phyloP scores from a whole-genome alignment of 2,329 filamentous ascomycete species.

The Trichoderma guizhouense region DNA sequence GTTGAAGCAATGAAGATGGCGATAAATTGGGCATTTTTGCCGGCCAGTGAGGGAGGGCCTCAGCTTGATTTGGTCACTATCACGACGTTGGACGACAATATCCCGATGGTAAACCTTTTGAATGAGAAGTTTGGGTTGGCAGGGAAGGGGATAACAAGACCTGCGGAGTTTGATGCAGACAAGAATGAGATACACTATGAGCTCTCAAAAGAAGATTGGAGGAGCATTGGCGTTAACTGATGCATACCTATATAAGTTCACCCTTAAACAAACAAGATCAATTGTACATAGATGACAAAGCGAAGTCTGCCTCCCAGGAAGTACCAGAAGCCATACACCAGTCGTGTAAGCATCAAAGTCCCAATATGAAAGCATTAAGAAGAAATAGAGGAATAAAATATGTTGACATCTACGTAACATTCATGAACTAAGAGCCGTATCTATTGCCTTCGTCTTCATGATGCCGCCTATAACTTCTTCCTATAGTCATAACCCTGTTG shows the following conservation, averaged over 20 bases:
- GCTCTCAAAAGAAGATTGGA: constrained; percentile 23
- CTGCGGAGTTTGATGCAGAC: constrained; percentile 20
- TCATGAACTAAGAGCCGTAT: neutral
- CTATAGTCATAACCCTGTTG: neutral
- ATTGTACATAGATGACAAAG: neutral
- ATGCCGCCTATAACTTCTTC: neutral
- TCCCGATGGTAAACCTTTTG: constrained; percentile 21
- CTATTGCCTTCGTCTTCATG: neutral
- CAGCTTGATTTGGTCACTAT: constrained; percentile 29
- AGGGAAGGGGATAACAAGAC: constrained; percentile 18
- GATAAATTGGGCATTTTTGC: constrained; percentile 28
- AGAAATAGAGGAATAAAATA: neutral
- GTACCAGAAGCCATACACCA: neutral
- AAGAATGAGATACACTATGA: constrained; percentile 28
- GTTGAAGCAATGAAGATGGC: constrained; percentile 21
- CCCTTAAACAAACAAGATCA: no score
- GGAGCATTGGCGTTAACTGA: neutral
- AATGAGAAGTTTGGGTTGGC: constrained; percentile 26
- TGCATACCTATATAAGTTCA: neutral
- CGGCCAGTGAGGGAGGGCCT: constrained; percentile 24
- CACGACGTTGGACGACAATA: constrained; percentile 1
- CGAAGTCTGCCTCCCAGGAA: neutral
- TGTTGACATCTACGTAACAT: neutral
- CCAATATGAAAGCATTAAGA: neutral
- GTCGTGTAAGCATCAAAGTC: constrained; percentile 31